Evolutionary conservation across 2,329 filamentous ascomycete species (phyloP), one percentile per base, ranked within the genome.

Genomic region (Moelleriella libera): DNA sequence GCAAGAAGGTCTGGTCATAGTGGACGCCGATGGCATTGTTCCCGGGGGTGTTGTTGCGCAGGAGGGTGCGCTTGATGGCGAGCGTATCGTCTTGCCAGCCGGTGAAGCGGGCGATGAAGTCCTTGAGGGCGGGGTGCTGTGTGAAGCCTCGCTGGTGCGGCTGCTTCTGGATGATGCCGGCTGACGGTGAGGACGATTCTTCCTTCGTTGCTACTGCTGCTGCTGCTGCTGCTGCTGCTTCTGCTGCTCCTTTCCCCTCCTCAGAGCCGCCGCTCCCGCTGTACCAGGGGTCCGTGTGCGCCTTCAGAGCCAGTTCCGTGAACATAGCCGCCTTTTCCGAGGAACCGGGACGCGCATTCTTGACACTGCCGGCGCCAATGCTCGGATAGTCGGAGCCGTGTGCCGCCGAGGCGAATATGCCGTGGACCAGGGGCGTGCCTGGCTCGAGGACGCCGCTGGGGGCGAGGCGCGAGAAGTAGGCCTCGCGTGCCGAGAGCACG

Each of bases 1-100:
- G 58, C 44, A 79, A 57, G 53, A 78, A 79, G 28, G 72, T 76
- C 59, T 79, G 74, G 53, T 80, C 75, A 53, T 79, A 79, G 50
- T 80, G 76, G 3, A 80, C 75, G 0, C 75, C 75, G 50, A 78
- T 78, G 0, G 75, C 73, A 51, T 74, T 73, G 45, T 72, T 76
- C 0, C 68, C 68, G 0, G 76, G 76, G 0, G 71, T 72, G 52
- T 78, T 78, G 51, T 78, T 78, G 39, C 76, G 61, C 46, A 80
- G 57, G 9, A 79, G 56, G 1, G 72, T 75, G 32, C 76, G 61
- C 6, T 66, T 43, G 4, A 61, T 47, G 0, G 44, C 29, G 4
- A 75, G 56, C 0, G 71, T 74, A 41, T 68, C 56, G 0, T 70
- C 65, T 0, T 66, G 70, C 76, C 77, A 81, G 1, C 70, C 72